Base-by-base conservation (phyloP, 768 basidiomycete genomes). In the Lactarius deliciosus region DNA sequence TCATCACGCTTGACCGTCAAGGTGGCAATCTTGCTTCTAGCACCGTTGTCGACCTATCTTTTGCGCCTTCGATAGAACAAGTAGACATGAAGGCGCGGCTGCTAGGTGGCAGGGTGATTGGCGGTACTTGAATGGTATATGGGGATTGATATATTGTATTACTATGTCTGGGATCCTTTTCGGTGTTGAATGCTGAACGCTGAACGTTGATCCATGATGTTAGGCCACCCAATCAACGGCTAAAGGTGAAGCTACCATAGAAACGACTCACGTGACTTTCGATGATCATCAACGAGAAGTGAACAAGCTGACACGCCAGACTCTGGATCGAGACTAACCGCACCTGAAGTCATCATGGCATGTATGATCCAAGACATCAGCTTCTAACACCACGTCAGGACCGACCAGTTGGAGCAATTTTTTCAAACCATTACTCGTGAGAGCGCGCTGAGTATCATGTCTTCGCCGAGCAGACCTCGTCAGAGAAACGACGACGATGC, bases 221-320 rank as follows among this genome's bases (percentile, higher is more conserved):
- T 30, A 2, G 41, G 40, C 36, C 25, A 2, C 32, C 13, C 45
- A 28, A 61, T 40, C 41, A 30, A 25, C 43, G 36, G 15, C 25
- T 32, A 32, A 20, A n/a, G 16, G 4, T 20, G 32, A 36, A 41
- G 9, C 38, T 41, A 28, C 30, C 32, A 30, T 30, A 34, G 18
- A 18, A 38, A 50, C 59, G 43, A n/a, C 25, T 64, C 25, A 71
- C 69, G 71, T 50, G 47, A n/a, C n/a, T 71, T 60, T 65, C 66
- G 63, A 72, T 68, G 68, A 75, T 75, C 3, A 30, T 30, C 30
- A 30, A 30, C 32, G 32, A 74, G 63, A 56, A 36, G 40, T 20
- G 36, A 96, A 96, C 61, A 96, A 81, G 53, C 94, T 94, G 66
- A 93, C 81, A 56, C 86, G 82, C 61, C 94, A 2, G 86, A 86